Base-by-base conservation (phyloP, 2,329 filamentous ascomycete genomes). In the Fusarium stilboides region DNA sequence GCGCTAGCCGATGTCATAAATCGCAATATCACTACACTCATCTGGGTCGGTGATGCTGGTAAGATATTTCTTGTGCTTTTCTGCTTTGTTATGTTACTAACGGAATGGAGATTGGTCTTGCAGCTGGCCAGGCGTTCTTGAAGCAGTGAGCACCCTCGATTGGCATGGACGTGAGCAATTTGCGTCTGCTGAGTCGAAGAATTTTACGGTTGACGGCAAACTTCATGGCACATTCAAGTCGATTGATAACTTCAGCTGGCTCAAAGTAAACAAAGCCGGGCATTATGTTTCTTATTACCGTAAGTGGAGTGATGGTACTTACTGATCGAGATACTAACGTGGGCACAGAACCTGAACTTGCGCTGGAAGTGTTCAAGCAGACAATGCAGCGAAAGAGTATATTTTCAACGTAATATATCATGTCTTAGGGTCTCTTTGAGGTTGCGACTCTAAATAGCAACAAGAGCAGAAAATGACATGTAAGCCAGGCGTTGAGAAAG, bases 241-340 rank as follows among this genome's bases (percentile, higher is more conserved):
- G 0, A 58, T 74, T 5, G 65, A 71, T 4, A 93, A 93, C 68
- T 83, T 89, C 59, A 86, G 84, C 4, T 90, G 88, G 75, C 82
- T 85, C 19, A 81, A 87, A 1, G 84, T 89, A 15, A 88, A 86
- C 71, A 84, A 88, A 70, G 83, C 87, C 3, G 87, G 88, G 0
- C 87, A 89, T 68, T 83, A 87, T 65, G 82, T 87, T 5, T 84
- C 86, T 0, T 84, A 82, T 39, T 85, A 86, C 31, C 73, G 73
- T 75, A 50, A 73, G 73, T 64, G 7, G 3, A 13, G 31, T 8
- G 6, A 13, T 33, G 10, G 1, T 19, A 24, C n/a, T 8, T 15
- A 12, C 17, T 26, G 12, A 17, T 46, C 15, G 26, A 7, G 9
- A 28, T 28, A 20, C 53, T 73, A 24, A 69, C 37, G 26, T 9